A percentile compares a stretch with the other conserved stretches of the same genome.
Conservation (phyloP, 352 stramenopile species). For the Phytophthora sojae region DNA sequence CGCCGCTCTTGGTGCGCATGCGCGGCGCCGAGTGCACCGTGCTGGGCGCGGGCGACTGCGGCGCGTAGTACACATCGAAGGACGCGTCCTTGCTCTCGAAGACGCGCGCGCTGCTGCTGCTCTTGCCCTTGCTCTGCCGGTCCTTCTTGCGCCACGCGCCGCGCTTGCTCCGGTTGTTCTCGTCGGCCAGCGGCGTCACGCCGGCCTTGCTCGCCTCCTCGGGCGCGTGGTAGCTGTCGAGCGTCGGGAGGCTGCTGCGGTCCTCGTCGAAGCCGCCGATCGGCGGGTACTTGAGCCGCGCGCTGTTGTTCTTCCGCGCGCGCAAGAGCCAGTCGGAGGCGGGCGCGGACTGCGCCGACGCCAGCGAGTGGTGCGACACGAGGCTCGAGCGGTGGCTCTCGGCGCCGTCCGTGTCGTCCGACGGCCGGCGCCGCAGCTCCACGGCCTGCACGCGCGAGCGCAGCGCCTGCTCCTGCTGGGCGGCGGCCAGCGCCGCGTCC, state of each 20-base stretch:
- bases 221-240: conserved; percentile 48
- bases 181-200: conserved; percentile 1
- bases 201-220: conserved; percentile 18
- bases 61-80: conserved; percentile 44
- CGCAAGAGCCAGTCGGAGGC: conserved; percentile 29
- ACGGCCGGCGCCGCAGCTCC: conserved; percentile 50
- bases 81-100: conserved; percentile 9
- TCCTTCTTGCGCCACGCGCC: conserved; percentile 19
- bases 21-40: conserved; percentile 25
- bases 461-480: conserved; percentile 37
- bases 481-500: conserved; percentile 19
- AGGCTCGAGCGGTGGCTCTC: conserved; percentile 46
- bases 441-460: conserved; percentile 61
- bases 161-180: conserved; percentile 2
- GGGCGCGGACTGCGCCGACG: conserved; percentile 34
- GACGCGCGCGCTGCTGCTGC: conserved; percentile 6
- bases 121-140: conserved; percentile 13
- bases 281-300: conserved; percentile 6
- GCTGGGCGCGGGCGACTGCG: conserved; percentile 37
- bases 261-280: conserved; percentile 50
- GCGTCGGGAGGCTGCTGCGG: conserved; percentile 57
- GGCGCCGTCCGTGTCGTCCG: conserved; percentile 37
- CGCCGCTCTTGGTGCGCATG: conserved; percentile 28
- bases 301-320: conserved; percentile 18
- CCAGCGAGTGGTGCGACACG: conserved; percentile 52